Percentiles rank a stretch among this genome's conserved stretches.
phyloP scores from a whole-genome alignment of 2,329 filamentous ascomycete genomes.

The Lizonia empirigonia region DNA sequence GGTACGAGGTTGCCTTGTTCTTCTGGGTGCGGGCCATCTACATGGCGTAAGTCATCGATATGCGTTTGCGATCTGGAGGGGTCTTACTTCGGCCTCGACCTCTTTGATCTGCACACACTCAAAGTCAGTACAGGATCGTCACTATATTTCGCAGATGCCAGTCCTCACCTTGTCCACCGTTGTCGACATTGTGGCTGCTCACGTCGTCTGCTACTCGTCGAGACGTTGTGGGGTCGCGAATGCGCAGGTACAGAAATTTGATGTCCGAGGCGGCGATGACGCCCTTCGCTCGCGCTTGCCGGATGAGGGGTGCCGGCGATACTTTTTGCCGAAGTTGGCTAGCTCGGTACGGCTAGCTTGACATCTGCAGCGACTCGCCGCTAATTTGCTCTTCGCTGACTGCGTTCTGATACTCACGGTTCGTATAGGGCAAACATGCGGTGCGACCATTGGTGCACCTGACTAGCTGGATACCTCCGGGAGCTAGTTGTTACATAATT shows the following conservation, averaged over 20 bases:
- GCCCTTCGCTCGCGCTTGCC: constrained; percentile 17
- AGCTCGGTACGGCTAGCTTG: not conserved
- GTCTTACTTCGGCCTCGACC: constrained; percentile 85
- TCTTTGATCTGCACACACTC: constrained; percentile 77
- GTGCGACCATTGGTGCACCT: constrained; percentile 20
- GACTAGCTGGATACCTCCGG: constrained; percentile 30
- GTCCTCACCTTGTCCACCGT: constrained; percentile 88
- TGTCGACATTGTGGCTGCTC: constrained; percentile 72
- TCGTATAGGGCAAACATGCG: constrained; percentile 9
- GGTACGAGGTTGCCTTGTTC: constrained; percentile 93
- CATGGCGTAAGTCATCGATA: constrained; percentile 31
- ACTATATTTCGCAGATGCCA: not conserved
- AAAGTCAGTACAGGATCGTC: not conserved
- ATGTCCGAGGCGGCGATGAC: constrained; percentile 36
- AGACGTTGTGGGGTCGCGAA: constrained; percentile 12
- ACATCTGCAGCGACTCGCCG: constrained; percentile 22
- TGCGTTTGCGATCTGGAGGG: constrained; percentile 35
- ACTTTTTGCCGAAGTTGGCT: constrained; percentile 15
- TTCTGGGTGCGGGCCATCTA: constrained; percentile 97
- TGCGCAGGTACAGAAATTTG: constrained; percentile 39
- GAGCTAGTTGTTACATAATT: constrained; percentile 40
- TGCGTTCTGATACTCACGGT: constrained; percentile 13
- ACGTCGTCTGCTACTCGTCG: not conserved
- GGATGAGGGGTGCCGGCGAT: constrained; percentile 26
- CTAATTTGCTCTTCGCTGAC: constrained; percentile 3